Evolutionary conservation across 495 filamentous ascomycete species (phyloP), one percentile per base, ranked within the genome.

Genomic region (Daldinia decipiens): DNA sequence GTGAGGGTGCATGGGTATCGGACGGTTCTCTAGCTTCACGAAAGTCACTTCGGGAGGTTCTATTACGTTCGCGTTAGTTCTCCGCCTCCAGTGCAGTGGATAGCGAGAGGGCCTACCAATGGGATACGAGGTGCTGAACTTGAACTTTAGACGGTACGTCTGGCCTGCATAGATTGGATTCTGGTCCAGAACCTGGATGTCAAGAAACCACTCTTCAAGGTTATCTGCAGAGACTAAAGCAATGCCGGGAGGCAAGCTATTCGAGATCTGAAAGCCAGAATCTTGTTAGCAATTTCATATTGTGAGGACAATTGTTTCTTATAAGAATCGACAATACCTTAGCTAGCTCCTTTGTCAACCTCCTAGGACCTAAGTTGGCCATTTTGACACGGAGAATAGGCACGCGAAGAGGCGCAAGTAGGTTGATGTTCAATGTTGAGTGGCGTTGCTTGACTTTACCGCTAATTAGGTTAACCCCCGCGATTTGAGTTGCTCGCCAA

Each of bases 41-140:
- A 99, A 99, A 62, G 90, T 91, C 53, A 97, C 94, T 83, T 98
- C 95, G 13, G 95, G 95, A 4, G 95, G 91, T 84, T 98, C 92
- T 93, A 70, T 54, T 15, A 66, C 21, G 1, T 8, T 60, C 34
- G 15, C 36, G 59, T 79, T 78, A 78, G 65, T 67, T 47, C 27
- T 34, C 31, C 19, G 26, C 26, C 31, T 45, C 7, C 17, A 11
- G 27, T 34, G 5, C 7, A 45, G 21, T 19, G 32, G 15, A 59
- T 5, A 26, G 45, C 36, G 9, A 8, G 7, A 56, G 57, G 34
- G 29, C 40, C 66, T 86, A 94, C 94, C 94, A 68, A 99, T 99
- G 56, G 95, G 95, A 76, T 99, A 99, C 75, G 87, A 89, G 8
- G 82, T 82, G 69, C 84, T 86, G 75, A 99, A 99, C 19, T 85